These are phyloP conservation scores for Venturia carpophila DNA, from an alignment of 2,329 filamentous ascomycete genomes.

Conservation along the genomic window DNA sequence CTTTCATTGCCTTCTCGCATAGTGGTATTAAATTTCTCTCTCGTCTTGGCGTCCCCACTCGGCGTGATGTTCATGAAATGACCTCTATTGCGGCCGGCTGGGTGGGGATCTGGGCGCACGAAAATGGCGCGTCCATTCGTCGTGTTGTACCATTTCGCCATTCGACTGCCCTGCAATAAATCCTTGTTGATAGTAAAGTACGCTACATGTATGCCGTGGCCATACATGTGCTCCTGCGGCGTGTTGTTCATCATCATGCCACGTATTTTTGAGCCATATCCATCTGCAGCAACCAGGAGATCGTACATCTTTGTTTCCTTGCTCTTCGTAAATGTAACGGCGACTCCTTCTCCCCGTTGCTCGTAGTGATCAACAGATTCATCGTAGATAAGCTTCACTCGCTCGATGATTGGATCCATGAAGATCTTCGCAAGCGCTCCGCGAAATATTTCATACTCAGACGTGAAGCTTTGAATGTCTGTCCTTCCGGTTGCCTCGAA, in stretches of 20 bases:
- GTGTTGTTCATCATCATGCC: constrained; percentile 22
- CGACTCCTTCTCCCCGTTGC: constrained; percentile 24
- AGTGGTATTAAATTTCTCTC: constrained; percentile 26
- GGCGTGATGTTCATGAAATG: constrained; percentile 22
- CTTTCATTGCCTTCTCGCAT: constrained; percentile 25
- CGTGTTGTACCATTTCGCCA: constrained; percentile 23
- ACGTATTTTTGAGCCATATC: constrained; percentile 22
- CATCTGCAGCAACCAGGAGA: constrained; percentile 24
- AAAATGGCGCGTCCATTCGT: constrained; percentile 22
- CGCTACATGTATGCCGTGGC: constrained; percentile 29
- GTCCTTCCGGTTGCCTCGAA: constrained; percentile 31
- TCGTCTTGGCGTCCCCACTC: constrained; percentile 26
- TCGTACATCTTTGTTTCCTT: constrained; percentile 22
- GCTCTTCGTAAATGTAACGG: constrained; percentile 20
- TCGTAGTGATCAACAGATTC: constrained; percentile 24
- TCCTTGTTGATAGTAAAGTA: constrained; percentile 35
- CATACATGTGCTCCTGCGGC: constrained; percentile 20
- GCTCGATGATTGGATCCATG: constrained; percentile 20
- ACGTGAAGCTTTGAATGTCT: constrained; percentile 43
- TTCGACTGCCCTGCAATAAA: constrained; percentile 22
- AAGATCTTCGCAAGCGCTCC: constrained; percentile 38
- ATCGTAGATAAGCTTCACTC: constrained; percentile 27
- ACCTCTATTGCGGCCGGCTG: constrained; percentile 19
- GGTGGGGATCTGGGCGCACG: constrained; percentile 24
- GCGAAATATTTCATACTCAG: constrained; percentile 54